Conservation (phyloP, 1,284 basidiomycete species). For the Vanrija sp. region DNA sequence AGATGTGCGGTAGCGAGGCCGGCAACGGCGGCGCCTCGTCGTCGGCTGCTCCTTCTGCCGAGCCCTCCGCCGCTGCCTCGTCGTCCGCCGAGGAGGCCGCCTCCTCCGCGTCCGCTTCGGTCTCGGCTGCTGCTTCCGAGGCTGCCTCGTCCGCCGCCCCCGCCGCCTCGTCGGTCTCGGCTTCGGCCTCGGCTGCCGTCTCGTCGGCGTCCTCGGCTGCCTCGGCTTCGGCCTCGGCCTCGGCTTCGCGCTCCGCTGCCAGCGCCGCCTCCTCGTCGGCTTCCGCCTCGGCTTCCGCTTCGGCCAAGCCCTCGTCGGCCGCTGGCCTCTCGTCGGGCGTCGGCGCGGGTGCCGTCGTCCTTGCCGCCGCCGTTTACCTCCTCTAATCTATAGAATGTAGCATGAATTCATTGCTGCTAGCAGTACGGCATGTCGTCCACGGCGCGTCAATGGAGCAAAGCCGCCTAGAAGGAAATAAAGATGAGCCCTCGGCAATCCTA, state of each 20-base stretch:
- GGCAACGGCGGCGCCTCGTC: not conserved
- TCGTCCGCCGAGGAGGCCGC: not conserved
- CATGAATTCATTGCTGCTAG: too few species aligned
- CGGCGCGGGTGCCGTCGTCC: not conserved
- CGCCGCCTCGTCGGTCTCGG: not conserved
- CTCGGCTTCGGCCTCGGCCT: not conserved
- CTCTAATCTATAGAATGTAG: not conserved
- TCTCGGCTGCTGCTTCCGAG: not conserved
- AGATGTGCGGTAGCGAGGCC: constrained; percentile 11
- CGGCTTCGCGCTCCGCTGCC: not conserved
- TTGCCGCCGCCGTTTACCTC: not conserved
- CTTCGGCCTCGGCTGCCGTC: not conserved
- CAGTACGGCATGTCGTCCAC: too few species aligned
- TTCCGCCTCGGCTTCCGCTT: not conserved
- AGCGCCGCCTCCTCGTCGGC: not conserved
- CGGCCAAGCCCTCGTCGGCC: not conserved
- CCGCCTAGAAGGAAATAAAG: too few species aligned
- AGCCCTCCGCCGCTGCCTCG: not conserved
- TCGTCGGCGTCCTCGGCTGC: not conserved
- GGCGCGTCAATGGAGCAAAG: too few species aligned
- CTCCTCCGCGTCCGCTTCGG: not conserved
- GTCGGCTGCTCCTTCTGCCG: not conserved
- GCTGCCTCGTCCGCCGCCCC: not conserved
- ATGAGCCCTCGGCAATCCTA: too few species aligned
- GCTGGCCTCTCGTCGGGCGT: not conserved